Base-by-base conservation (phyloP, 176 grass and related monocot genomes). In the Aegilops tauschii region DNA sequence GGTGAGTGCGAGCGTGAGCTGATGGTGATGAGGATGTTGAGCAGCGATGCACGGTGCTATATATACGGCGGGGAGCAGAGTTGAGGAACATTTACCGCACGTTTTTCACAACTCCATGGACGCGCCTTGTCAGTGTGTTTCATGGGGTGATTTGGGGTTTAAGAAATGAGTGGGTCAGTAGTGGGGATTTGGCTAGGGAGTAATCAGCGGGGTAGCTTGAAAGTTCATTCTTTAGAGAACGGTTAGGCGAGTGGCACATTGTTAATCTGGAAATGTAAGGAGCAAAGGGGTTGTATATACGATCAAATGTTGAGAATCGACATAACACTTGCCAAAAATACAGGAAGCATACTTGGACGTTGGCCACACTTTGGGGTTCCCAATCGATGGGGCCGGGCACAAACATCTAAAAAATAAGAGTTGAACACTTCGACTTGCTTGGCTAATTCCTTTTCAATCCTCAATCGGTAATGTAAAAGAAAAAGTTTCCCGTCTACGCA, bases 131-230 rank as follows among this genome's bases (percentile, higher is more conserved):
- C 73, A 13, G 16, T 12, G 77, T 25, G 80, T 47, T 83, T 36
- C 29, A 20, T 45, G 69, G 0, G 23, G 61, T 21, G 61, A 56
- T 82, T 76, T 74, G 37, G 21, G 6, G 59, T 50, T 45, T 8
- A 76, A 27, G 1, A 32, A 11, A 11, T 8, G 52, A 17, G 68
- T 29, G 3, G 2, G 8, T 61, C 49, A 4, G 3, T 87, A 81
- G 78, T 88, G 65, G 72, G 25, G 32, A 42, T 49, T 27, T 78
- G 59, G 35, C 44, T 3, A 3, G 63, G 45, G 86, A 62, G 70
- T 78, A 88, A 83, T 83, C 49, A 1, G 36, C 12, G 73, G 63
- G 45, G 86, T 56, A 20, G 80, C 34, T 88, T 83, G 6, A 61
- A 88, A 69, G 49, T 8, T 18, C 17, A 9, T 31, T 61, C 6